Base-by-base conservation (phyloP, 257 asterid species). In the Ocimum tenuiflorum region DNA sequence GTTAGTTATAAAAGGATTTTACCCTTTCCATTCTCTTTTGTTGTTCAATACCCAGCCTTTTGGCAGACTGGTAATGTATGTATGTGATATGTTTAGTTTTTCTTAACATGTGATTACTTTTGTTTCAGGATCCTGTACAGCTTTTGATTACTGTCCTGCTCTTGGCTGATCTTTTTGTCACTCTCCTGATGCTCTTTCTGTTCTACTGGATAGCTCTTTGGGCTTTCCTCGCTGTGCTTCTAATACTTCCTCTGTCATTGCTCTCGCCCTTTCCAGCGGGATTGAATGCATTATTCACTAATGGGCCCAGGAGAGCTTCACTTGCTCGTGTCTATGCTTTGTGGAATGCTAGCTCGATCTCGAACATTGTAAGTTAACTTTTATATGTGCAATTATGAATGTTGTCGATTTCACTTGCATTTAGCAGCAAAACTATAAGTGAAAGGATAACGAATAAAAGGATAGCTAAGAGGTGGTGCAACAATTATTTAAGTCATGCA, bases 251-350 rank as follows among this genome's bases (percentile, higher is more conserved):
- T 60, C 81, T 91, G 53, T 91, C 98, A 0, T 75, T 91, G 82
- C 96, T 91, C 79, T 91, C 95, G 35, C 95, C 98, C 20, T 86
- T 89, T 68, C 95, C 91, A 54, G 98, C 98, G 38, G 98, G 98
- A 72, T 77, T 91, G 82, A 91, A 89, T 80, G 94, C 95, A 75
- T 77, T 91, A 55, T 91, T 91, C 77, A 86, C 92, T 72, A 85
- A 82, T 78, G 95, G 96, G 62, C 92, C 92, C 41, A 81, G 91
- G 75, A 87, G 89, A 82, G 89, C 92, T 69, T 80, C 92, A 56
- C 96, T 91, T 77, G 88, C 92, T 74, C 92, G 98, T 42, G 84
- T 91, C 66, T 89, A 87, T 76, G 91, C 92, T 60, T 77, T 91
- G 82, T 91, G 98, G 98, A 91, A 83, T 66, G 88, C 94, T 41